A percentile compares a stretch with the other conserved stretches of the same genome.
Conservation (phyloP, 2,329 filamentous ascomycete genomes). For the Endocalyx cinctus region DNA sequence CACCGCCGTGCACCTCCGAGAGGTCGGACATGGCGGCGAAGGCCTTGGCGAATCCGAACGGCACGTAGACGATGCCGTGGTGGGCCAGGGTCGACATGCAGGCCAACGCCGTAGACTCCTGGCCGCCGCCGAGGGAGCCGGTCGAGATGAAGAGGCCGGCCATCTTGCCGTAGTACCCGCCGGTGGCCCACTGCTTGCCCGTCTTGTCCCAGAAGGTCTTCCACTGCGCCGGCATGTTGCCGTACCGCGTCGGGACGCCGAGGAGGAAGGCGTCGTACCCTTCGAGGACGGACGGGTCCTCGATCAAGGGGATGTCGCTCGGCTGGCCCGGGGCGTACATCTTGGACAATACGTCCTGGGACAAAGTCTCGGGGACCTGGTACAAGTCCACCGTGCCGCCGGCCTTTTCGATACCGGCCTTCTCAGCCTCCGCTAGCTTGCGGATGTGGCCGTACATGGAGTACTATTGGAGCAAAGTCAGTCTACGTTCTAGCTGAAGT, state of each 20-base stretch:
- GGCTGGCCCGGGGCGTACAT: constrained; percentile 85
- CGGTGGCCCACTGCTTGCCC: constrained; percentile 75
- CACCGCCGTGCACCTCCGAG: constrained; percentile 77
- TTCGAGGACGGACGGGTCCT: constrained; percentile 56
- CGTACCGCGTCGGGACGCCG: constrained; percentile 92
- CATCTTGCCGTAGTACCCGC: constrained; percentile 80
- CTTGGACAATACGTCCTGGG: constrained; percentile 76
- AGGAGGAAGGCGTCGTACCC: constrained; percentile 85
- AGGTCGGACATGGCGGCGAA: constrained; percentile 70
- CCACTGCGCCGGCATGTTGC: constrained; percentile 96
- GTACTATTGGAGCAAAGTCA: constrained; percentile 54
- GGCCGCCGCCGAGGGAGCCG: constrained; percentile 79
- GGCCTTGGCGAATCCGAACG: constrained; percentile 80
- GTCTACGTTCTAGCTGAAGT: no score
- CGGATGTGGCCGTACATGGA: constrained; percentile 91
- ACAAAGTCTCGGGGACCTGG: constrained; percentile 86
- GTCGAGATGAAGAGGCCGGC: constrained; percentile 89
- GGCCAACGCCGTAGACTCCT: constrained; percentile 81
- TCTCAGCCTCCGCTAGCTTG: constrained; percentile 81
- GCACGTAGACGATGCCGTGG: constrained; percentile 96
- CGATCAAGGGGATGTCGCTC: constrained; percentile 58
- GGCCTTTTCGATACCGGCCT: constrained; percentile 81
- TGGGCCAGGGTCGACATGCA: constrained; percentile 83
- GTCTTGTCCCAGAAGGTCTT: constrained; percentile 91
- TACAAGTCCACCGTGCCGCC: constrained; percentile 78